Conservation (phyloP, 352 stramenopile species). For the Globisporangium viniferum region DNA sequence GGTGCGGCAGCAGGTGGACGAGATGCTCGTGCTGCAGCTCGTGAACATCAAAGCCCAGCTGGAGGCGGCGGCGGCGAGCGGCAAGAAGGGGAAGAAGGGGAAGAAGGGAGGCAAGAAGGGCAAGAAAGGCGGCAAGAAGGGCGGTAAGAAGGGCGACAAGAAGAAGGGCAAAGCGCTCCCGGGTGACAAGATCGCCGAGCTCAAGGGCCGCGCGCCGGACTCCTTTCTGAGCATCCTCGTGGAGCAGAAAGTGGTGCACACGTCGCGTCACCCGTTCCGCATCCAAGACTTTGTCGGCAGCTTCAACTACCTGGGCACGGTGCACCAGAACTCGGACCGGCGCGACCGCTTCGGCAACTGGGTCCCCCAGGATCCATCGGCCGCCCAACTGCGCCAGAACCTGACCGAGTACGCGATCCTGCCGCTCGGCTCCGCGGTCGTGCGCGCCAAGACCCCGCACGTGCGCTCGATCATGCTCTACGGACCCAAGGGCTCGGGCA, state of each 20-base stretch:
- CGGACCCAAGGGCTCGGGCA: constrained; percentile 87
- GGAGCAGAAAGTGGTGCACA: constrained; percentile 87
- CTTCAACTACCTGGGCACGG: constrained; percentile 89
- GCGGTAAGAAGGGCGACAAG: constrained; percentile 43
- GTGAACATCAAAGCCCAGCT: constrained; percentile 93
- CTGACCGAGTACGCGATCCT: constrained; percentile 92
- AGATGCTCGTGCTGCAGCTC: constrained; percentile 93
- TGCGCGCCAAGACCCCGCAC: constrained; percentile 68
- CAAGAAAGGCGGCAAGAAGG: constrained; percentile 72
- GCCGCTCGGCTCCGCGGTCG: constrained; percentile 70
- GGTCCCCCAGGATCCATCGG: constrained; percentile 89
- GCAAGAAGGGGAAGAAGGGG: constrained; percentile 82
- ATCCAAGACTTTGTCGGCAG: constrained; percentile 88
- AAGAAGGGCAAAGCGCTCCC: constrained; percentile 83
- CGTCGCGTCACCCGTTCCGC: constrained; percentile 25
- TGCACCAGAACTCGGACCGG: constrained; percentile 59
- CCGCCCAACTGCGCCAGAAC: constrained; percentile 86
- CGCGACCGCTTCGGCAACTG: constrained; percentile 79
- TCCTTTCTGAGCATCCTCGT: constrained; percentile 90
- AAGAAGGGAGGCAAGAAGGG: constrained; percentile 59
- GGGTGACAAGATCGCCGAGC: constrained; percentile 88
- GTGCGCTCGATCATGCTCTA: constrained; percentile 94
- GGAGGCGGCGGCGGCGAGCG: constrained; percentile 51
- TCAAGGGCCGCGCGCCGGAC: constrained; percentile 86
- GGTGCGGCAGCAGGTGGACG: constrained; percentile 89